phyloP scores from a whole-genome alignment of 176 grass and related monocot species.

The sorghum (Sorghum bicolor) region DNA sequence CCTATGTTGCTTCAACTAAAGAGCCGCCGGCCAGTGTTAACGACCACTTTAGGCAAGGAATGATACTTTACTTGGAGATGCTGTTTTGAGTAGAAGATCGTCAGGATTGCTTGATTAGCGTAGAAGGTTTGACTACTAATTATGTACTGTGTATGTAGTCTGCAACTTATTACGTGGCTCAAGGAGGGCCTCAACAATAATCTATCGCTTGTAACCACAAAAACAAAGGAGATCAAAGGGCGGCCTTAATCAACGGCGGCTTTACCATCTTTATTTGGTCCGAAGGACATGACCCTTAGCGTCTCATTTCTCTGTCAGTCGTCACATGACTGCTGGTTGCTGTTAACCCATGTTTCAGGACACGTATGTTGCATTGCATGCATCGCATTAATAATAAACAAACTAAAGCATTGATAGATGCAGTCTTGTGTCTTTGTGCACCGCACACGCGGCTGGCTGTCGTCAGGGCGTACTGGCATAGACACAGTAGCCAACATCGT shows the following conservation, averaged over 20 bases:
- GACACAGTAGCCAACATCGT: no score
- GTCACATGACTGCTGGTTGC: neutral
- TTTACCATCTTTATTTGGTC: neutral
- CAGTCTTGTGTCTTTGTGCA: no score
- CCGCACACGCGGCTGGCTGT: no score
- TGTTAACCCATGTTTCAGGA: neutral
- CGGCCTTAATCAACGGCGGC: neutral
- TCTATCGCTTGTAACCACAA: neutral
- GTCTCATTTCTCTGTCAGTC: neutral
- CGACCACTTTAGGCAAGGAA: neutral
- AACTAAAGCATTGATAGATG: no score
- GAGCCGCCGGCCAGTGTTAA: neutral
- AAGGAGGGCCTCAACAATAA: neutral
- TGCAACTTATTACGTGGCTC: neutral
- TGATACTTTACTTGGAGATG: neutral
- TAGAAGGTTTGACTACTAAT: neutral
- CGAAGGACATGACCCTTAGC: neutral
- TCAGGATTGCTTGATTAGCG: neutral
- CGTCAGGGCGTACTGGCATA: no score
- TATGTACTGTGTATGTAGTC: no score
- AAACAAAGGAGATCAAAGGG: neutral
- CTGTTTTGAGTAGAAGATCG: no score
- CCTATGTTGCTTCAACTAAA: neutral
- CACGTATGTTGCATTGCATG: neutral
- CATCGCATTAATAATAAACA: no score